Evolutionary conservation across 2,329 filamentous ascomycete species (phyloP).

Genomic region (Magnaporthales sp.): DNA sequence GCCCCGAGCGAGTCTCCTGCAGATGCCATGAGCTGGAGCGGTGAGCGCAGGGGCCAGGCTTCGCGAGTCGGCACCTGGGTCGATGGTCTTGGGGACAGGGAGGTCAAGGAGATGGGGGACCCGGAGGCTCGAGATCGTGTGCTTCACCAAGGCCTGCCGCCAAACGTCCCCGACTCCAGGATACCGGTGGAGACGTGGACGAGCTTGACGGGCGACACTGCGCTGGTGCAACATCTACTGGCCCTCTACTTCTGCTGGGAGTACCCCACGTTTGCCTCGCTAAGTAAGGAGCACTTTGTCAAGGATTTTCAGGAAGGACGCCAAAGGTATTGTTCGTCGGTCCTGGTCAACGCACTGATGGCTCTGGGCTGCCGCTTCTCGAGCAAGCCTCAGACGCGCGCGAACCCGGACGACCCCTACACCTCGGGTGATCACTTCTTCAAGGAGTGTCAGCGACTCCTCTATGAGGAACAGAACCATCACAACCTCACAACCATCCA

Average conservation of each 20-base stretch:
- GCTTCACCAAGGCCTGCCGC: conserved; percentile 39
- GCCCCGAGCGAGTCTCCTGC: conserved; percentile 34
- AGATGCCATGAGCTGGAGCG: conserved; percentile 36
- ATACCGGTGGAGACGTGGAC: conserved; percentile 47
- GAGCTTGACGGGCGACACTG: conserved; percentile 45
- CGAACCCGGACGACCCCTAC: conserved; percentile 51
- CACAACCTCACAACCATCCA: conserved; percentile 63
- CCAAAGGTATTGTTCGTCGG: conserved; percentile 57
- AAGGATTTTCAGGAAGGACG: conserved; percentile 54
- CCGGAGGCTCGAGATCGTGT: conserved; percentile 26
- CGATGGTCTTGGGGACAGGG: conserved; percentile 18
- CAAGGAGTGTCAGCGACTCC: conserved; percentile 54
- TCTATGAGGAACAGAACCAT: conserved; percentile 48
- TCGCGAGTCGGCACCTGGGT: conserved; percentile 42
- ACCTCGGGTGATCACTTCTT: conserved; percentile 70
- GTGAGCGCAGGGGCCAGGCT: conserved; percentile 28
- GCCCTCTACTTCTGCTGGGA: conserved; percentile 67
- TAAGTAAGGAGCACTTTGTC: conserved; percentile 64
- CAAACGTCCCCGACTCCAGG: conserved; percentile 34
- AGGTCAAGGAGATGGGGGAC: conserved; percentile 7
- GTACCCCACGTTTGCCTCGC: conserved; percentile 65
- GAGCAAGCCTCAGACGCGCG: conserved; percentile 52
- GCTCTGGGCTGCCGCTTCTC: conserved; percentile 63
- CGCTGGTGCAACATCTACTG: conserved; percentile 54
- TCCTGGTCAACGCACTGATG: conserved; percentile 57